Conservation (phyloP, 1,139 yeast genomes). For the Diutina pseudorugosa region DNA sequence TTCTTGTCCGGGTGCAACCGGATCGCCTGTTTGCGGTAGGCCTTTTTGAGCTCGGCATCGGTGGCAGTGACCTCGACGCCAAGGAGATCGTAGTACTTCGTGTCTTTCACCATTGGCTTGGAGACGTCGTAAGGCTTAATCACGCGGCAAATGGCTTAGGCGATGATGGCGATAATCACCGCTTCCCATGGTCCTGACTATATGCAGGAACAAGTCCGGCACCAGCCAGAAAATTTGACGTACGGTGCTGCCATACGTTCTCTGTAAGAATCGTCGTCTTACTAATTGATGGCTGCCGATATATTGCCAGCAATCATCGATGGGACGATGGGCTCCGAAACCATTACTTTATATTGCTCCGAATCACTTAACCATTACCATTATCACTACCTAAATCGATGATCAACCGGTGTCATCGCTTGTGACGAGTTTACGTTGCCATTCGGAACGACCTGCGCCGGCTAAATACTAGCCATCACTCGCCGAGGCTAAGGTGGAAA, state of each 20-base stretch:
- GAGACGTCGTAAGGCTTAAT: neutral
- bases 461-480: neutral
- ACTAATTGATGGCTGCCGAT: too few relatives aligned
- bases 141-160: neutral
- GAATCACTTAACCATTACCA: too few relatives aligned
- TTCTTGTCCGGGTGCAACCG: conserved; percentile 18
- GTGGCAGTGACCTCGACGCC: conserved; percentile 13
- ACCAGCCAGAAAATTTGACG: too few relatives aligned
- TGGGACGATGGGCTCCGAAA: too few relatives aligned
- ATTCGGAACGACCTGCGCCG: neutral
- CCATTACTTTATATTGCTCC: too few relatives aligned
- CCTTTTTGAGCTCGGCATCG: conserved; percentile 16
- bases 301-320: too few relatives aligned
- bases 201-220: neutral
- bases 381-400: too few relatives aligned
- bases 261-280: too few relatives aligned
- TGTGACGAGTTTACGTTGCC: too few relatives aligned
- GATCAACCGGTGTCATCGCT: too few relatives aligned
- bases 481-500: too few relatives aligned
- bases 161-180: neutral
- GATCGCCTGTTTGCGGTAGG: conserved; percentile 17
- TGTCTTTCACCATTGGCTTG: conserved; percentile 14
- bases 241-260: too few relatives aligned
- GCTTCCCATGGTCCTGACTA: neutral
- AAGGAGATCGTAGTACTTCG: conserved; percentile 15